A percentile compares a stretch with the other conserved stretches of the same genome.
These are phyloP conservation scores for Tolypocladium paradoxum DNA, from an alignment of 2,329 filamentous ascomycete species.

Conservation along the genomic window DNA sequence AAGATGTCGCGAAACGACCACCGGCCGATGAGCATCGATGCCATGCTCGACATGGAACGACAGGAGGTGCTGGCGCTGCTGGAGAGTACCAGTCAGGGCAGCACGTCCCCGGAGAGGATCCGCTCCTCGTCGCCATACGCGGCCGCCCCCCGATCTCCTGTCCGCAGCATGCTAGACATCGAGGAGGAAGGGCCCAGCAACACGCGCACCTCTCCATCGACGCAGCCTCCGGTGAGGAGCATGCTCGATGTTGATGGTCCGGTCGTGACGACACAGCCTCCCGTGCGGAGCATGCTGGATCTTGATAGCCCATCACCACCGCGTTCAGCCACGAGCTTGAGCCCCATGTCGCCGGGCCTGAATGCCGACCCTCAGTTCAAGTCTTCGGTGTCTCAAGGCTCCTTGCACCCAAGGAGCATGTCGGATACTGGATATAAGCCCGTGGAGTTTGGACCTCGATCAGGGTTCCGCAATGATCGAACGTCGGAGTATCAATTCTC, in stretches of 20 bases:
- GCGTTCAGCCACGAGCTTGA: constrained; percentile 15
- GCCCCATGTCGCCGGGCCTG: constrained; percentile 20
- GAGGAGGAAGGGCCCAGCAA: constrained; percentile 22
- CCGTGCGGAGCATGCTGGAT: constrained; percentile 43
- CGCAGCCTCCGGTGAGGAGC: constrained; percentile 49
- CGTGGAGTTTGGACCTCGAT: constrained; percentile 30
- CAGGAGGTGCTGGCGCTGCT: constrained; percentile 61
- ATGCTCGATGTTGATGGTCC: constrained; percentile 50
- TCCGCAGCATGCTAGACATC: constrained; percentile 58
- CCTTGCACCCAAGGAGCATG: constrained; percentile 37
- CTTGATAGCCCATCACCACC: constrained; percentile 27
- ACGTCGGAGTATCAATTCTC: constrained; percentile 51
- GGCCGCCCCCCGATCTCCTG: constrained; percentile 50
- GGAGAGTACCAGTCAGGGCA: constrained; percentile 34
- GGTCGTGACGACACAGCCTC: constrained; percentile 24
- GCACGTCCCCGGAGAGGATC: constrained; percentile 23
- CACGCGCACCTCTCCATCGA: constrained; percentile 21
- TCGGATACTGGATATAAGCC: constrained; percentile 42
- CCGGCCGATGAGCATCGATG: constrained; percentile 61
- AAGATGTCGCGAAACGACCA: constrained; percentile 21
- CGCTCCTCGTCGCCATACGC: constrained; percentile 44
- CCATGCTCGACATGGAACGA: constrained; percentile 67
- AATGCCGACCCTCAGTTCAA: constrained; percentile 10
- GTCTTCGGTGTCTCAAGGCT: constrained; percentile 9
- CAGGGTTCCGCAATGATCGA: constrained; percentile 24